Base-by-base conservation (phyloP, 75 land plant genomes). In the Pinus tabuliformis region DNA sequence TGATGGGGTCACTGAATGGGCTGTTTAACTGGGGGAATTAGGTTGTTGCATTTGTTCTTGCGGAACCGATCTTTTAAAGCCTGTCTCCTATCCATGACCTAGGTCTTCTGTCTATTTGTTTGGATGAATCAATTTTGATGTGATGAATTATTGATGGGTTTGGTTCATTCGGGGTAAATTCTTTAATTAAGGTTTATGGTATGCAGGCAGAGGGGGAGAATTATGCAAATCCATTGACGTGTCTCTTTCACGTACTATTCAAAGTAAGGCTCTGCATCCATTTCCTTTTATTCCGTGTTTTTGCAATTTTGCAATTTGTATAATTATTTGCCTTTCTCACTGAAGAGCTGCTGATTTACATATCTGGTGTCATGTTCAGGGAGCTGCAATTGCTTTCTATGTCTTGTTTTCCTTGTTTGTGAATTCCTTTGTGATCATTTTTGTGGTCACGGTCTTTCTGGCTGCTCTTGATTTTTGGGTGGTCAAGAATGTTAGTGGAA, bases 381-480 rank as follows among this genome's bases (percentile, higher is more conserved):
- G 88, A 58, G 85, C 87, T 54, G 95, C 99, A 30, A 82, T 97
- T 78, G 98, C 94, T 15, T 97, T 97, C 78, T 97, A 97, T 81
- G 85, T 97, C 33, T 84, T 97, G 26, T 97, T 93, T 56, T 85
- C 98, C 6, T 79, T 95, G 3, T 95, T 97, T 75, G 21, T 97
- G 64, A 71, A 87, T 64, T 93, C 78, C 84, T 97, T 97, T 81
- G 95, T 95, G 65, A 95, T 95, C 70, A 94, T 93, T 17, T 97
- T 97, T 77, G 99, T 97, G 74, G 88, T 97, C 60, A 97, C 99
- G 59, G 99, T 97, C 17, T 77, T 95, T 59, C 88, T 97, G 75
- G 87, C 95, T 74, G 95, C 99, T 72, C 87, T 97, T 62, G 99
- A 97, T 80, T 97, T 97, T 81, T 97, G 99, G 99, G 95, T 93